Percentiles rank a stretch among this genome's conserved stretches.
Evolutionary conservation across 352 stramenopile species (phyloP).

Genomic region (Phytophthora niederhauseri): DNA sequence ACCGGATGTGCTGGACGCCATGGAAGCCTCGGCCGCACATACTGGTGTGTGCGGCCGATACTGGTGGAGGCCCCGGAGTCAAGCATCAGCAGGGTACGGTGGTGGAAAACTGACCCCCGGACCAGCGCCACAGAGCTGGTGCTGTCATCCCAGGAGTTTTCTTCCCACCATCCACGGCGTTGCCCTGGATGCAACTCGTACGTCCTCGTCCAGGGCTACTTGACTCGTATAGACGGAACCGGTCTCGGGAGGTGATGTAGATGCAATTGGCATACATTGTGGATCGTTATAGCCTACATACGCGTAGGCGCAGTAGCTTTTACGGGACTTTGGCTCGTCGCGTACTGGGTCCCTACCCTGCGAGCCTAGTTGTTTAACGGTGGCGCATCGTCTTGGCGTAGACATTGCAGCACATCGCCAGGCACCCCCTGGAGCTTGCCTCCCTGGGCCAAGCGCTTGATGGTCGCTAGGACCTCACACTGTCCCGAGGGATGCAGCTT

Average conservation of each 20-base stretch:
- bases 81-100: conserved; percentile 16
- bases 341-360: conserved; percentile 24
- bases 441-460: neutral
- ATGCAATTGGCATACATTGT: conserved; percentile 24
- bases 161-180: conserved; percentile 7
- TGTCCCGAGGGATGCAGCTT: neutral
- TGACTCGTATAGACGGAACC: conserved; percentile 3
- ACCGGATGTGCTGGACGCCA: too few relatives aligned
- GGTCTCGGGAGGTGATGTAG: neutral
- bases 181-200: neutral
- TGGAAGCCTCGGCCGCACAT: too few relatives aligned
- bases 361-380: conserved; percentile 29
- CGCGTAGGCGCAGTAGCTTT: conserved; percentile 4
- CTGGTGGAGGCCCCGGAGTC: conserved; percentile 32
- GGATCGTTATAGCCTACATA: conserved; percentile 12
- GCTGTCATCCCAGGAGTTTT: conserved; percentile 5
- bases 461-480: neutral
- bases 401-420: neutral
- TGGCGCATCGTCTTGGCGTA: neutral
- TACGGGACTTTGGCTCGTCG: conserved; percentile 16
- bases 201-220: conserved; percentile 2
- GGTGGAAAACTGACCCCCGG: conserved; percentile 24
- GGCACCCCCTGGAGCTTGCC: neutral
- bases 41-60: too few relatives aligned
- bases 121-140: conserved; percentile 4